Conservation (phyloP, 768 basidiomycete genomes). For the Sarcomyxa edulis region DNA sequence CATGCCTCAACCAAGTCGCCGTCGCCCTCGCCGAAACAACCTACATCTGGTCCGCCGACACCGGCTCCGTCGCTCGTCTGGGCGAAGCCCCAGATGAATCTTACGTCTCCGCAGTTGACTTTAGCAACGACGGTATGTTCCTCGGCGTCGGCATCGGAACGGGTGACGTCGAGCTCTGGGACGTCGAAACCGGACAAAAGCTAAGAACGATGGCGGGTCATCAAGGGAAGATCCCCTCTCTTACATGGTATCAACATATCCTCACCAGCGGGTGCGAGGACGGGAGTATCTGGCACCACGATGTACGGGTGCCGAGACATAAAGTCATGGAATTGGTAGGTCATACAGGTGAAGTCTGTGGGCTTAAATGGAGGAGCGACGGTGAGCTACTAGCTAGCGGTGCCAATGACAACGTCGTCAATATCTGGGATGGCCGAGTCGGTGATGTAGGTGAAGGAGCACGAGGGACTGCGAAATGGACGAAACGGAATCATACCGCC, state of each 20-base stretch:
- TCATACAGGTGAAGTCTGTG: conserved; percentile 91
- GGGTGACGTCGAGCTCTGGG: conserved; percentile 95
- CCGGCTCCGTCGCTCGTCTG: conserved; percentile 75
- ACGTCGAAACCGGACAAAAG: conserved; percentile 71
- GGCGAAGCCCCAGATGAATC: conserved; percentile 72
- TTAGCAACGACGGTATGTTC: conserved; percentile 76
- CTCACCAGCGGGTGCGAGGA: conserved; percentile 87
- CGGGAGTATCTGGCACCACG: conserved; percentile 95
- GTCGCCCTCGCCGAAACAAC: conserved; percentile 85
- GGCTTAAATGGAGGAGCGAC: conserved; percentile 83
- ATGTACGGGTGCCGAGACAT: conserved; percentile 83
- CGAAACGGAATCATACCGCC: conserved; percentile 86
- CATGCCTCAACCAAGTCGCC: conserved; percentile 77
- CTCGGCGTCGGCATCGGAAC: conserved; percentile 76
- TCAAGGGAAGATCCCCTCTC: conserved; percentile 72
- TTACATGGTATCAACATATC: conserved; percentile 87
- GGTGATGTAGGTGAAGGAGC: conserved; percentile 49
- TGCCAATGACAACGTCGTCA: conserved; percentile 97
- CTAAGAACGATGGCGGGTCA: conserved; percentile 91
- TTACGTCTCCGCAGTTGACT: conserved; percentile 74
- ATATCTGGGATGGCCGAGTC: conserved; percentile 91
- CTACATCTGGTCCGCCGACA: conserved; percentile 93
- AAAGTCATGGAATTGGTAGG: conserved; percentile 88
- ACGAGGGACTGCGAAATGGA: conserved; percentile 72
- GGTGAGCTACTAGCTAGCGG: conserved; percentile 91